Evolutionary conservation across 2,329 filamentous ascomycete species (phyloP).

Genomic region (Pyricularia sp.): DNA sequence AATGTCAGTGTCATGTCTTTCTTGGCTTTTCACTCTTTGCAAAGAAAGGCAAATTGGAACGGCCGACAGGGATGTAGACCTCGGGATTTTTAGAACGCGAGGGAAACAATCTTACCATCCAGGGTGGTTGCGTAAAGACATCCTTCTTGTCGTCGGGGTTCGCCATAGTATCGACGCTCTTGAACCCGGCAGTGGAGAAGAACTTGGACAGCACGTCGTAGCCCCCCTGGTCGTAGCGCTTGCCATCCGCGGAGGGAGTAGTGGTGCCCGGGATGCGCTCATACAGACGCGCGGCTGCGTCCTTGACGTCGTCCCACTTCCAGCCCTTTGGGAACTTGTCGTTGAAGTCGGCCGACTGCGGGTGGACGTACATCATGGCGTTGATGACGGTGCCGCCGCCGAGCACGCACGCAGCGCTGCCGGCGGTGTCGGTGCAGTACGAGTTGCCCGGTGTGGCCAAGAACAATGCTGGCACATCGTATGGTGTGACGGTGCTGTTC

Average conservation of each 20-base stretch:
- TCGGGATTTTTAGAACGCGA: not conserved
- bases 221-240: conserved; percentile 10
- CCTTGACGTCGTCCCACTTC: conserved; percentile 16
- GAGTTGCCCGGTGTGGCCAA: conserved; percentile 16
- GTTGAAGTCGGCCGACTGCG: conserved; percentile 20
- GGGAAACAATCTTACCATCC: conserved; percentile 7
- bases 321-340: conserved; percentile 21
- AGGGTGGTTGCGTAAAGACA: conserved; percentile 10
- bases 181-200: conserved; percentile 10
- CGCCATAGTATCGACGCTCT: conserved; percentile 10
- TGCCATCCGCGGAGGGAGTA: conserved; percentile 16
- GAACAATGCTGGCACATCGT: conserved; percentile 19
- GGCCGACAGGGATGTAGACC: not conserved
- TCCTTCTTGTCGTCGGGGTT: conserved; percentile 11
- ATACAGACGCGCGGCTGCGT: conserved; percentile 17
- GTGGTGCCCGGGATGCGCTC: conserved; percentile 17
- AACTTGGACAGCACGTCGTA: conserved; percentile 9
- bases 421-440: conserved; percentile 25
- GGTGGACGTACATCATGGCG: conserved; percentile 20
- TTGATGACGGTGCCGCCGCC: conserved; percentile 25
- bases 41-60: not conserved
- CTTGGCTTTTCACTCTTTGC: not conserved
- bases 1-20: not conserved
- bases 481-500: conserved; percentile 21
- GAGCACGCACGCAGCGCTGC: conserved; percentile 25